Percentiles rank a stretch among this genome's conserved stretches.
Conservation (phyloP, 2,329 filamentous ascomycete species). For the Diplodia scrobiculata region DNA sequence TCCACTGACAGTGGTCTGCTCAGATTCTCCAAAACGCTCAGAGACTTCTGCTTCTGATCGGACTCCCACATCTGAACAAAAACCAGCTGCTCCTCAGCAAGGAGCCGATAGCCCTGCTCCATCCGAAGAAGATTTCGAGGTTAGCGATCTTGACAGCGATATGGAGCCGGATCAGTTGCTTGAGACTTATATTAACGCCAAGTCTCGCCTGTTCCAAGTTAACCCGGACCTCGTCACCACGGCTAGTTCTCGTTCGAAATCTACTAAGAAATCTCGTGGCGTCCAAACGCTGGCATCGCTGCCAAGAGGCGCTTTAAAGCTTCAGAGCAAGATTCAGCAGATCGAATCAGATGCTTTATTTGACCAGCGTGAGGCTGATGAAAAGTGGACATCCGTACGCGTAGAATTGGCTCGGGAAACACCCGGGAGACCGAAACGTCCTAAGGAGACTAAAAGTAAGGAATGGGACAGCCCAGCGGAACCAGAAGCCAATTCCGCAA, state of each 20-base stretch:
- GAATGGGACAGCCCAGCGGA: background rate
- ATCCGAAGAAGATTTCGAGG: constrained; percentile 39
- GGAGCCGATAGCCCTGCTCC: background rate
- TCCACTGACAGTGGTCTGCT: background rate
- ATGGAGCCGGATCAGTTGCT: constrained; percentile 57
- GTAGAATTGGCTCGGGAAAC: constrained; percentile 47
- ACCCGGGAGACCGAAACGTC: constrained; percentile 32
- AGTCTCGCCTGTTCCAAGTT: constrained; percentile 56
- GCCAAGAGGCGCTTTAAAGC: constrained; percentile 59
- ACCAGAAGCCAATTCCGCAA: background rate
- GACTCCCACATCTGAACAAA: background rate
- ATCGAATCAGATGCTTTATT: constrained; percentile 68
- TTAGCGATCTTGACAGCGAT: constrained; percentile 56
- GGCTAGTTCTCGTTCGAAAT: constrained; percentile 26
- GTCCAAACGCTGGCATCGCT: constrained; percentile 27
- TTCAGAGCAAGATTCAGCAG: constrained; percentile 71
- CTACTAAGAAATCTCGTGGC: constrained; percentile 40
- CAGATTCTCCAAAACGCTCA: constrained; percentile 24
- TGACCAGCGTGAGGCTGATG: constrained; percentile 51
- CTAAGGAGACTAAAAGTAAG: constrained; percentile 21
- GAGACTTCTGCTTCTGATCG: constrained; percentile 2
- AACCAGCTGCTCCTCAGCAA: background rate
- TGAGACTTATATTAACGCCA: constrained; percentile 75
- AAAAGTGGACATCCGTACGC: constrained; percentile 50
- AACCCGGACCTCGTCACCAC: constrained; percentile 62